Evolutionary conservation across 345 rosid genomes (phyloP).

Genomic region (Eucalyptus cloeziana): DNA sequence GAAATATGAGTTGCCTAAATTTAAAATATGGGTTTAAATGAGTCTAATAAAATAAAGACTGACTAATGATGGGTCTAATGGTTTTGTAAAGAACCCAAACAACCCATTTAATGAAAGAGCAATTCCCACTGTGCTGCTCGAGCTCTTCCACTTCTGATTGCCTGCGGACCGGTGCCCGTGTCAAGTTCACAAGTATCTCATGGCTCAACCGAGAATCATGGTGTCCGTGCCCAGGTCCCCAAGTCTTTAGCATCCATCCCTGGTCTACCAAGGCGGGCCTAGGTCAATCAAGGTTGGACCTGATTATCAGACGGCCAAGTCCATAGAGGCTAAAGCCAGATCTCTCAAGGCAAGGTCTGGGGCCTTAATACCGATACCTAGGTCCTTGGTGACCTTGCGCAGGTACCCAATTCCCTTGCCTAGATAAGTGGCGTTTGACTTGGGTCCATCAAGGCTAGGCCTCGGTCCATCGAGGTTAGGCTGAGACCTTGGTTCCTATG

Average conservation of each 20-base stretch:
- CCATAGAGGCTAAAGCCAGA: neutral
- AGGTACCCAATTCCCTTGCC: neutral
- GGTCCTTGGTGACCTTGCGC: neutral
- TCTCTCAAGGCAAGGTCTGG: neutral
- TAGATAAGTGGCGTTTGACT: rapidly evolving
- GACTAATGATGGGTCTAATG: neutral
- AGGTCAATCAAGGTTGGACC: neutral
- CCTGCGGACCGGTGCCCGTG: neutral
- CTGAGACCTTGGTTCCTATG: rapidly evolving
- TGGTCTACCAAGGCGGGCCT: neutral
- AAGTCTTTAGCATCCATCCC: too few relatives aligned
- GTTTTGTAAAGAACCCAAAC: neutral
- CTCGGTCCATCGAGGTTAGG: rapidly evolving
- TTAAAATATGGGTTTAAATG: neutral
- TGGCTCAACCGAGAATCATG: neutral
- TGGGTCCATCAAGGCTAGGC: neutral
- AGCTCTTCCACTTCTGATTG: neutral
- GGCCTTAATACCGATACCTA: neutral
- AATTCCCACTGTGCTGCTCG: neutral
- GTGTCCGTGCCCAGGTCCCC: neutral
- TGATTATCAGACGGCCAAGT: rapidly evolving
- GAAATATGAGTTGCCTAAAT: neutral
- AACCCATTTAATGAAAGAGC: neutral
- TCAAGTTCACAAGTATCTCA: neutral
- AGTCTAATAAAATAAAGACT: neutral